Conservation (phyloP, 2,329 filamentous ascomycete species). For the Hymenoscyphus albidus region DNA sequence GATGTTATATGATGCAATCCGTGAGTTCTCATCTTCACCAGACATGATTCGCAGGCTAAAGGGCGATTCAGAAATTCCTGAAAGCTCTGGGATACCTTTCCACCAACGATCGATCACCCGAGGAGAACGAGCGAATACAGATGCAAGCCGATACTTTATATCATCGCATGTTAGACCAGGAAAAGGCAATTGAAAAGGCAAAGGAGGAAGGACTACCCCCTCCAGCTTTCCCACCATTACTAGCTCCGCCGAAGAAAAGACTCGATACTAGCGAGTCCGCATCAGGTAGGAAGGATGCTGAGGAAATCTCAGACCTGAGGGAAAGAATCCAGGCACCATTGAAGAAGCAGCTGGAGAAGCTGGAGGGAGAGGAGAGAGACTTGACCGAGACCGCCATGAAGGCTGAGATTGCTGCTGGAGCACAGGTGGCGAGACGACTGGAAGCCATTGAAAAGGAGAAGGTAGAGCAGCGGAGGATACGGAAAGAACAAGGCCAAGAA, state of each 20-base stretch:
- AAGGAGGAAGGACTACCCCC: conserved; percentile 55
- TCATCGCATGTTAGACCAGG: conserved; percentile 80
- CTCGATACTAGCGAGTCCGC: conserved; percentile 7
- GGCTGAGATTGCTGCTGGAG: conserved; percentile 58
- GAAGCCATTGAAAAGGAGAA: conserved; percentile 54
- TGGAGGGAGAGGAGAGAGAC: conserved; percentile 54
- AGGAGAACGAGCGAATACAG: conserved; percentile 83
- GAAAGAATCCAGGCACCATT: conserved; percentile 49
- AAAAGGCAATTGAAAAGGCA: conserved; percentile 67
- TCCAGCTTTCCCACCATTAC: conserved; percentile 56
- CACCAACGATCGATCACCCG: conserved; percentile 57
- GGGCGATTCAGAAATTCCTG: conserved; percentile 65
- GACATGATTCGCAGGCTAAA: background rate
- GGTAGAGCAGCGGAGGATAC: conserved; percentile 48
- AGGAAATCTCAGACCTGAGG: conserved; percentile 35
- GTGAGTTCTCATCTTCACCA: conserved; percentile 43
- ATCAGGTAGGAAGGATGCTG: conserved; percentile 19
- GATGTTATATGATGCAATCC: conserved; percentile 85
- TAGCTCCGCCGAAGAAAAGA: conserved; percentile 34
- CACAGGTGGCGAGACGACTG: conserved; percentile 55
- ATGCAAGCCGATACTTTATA: conserved; percentile 93
- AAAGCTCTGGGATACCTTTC: conserved; percentile 85
- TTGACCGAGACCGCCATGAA: conserved; percentile 61
- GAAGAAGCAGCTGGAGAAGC: conserved; percentile 53
- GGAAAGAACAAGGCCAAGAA: conserved; percentile 52